Evolutionary conservation across 2,329 filamentous ascomycete genomes (phyloP).

Genomic region (Neofusicoccum kwambonambiense): DNA sequence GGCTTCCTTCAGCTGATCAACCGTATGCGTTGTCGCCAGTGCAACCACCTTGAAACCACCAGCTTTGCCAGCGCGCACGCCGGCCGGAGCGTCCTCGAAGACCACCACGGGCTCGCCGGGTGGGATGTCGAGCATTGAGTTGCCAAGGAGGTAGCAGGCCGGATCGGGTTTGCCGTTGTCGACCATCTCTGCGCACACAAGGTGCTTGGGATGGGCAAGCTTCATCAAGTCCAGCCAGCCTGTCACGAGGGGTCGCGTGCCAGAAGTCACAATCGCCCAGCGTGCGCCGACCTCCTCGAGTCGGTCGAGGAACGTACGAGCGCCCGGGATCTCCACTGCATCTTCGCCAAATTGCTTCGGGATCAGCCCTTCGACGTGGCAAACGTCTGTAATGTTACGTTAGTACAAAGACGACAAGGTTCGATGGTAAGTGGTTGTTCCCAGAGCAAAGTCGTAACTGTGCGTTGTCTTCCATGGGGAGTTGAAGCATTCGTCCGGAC

Average conservation of each 20-base stretch:
- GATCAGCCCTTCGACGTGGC: constrained; percentile 72
- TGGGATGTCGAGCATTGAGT: constrained; percentile 39
- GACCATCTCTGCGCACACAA: constrained; percentile 53
- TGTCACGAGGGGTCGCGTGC: constrained; percentile 47
- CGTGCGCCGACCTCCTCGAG: constrained; percentile 63
- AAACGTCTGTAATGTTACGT: constrained; percentile 61
- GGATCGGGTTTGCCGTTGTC: constrained; percentile 51
- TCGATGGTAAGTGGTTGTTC: no score
- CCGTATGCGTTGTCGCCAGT: constrained; percentile 78
- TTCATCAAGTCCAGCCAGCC: constrained; percentile 53
- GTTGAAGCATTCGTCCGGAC: neutral
- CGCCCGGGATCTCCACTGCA: constrained; percentile 83
- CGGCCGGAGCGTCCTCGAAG: constrained; percentile 85
- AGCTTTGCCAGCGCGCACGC: constrained; percentile 77
- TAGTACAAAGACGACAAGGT: neutral
- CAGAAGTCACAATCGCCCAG: constrained; percentile 76
- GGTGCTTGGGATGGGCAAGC: constrained; percentile 45
- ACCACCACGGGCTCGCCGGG: constrained; percentile 61
- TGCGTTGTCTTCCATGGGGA: neutral
- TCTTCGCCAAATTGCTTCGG: constrained; percentile 74
- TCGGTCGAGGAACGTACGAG: constrained; percentile 65
- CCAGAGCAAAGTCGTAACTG: neutral
- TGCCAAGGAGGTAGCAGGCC: constrained; percentile 48
- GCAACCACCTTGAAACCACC: constrained; percentile 83
- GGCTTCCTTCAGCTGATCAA: constrained; percentile 68